Evolutionary conservation across 768 basidiomycete species (phyloP).

Genomic region (Kwoniella botswanensis): DNA sequence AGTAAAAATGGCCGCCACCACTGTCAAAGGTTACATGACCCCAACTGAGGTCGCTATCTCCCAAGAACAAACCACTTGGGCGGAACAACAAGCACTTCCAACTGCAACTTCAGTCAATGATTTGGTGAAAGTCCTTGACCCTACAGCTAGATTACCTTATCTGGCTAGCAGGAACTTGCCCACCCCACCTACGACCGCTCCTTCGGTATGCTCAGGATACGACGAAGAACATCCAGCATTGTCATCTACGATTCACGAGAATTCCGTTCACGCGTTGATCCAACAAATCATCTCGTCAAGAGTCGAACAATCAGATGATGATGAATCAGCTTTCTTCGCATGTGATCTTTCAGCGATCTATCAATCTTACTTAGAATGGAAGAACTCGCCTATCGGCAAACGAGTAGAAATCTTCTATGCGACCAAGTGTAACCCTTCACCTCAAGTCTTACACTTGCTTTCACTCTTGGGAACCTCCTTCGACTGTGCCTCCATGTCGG

Average conservation of each 20-base stretch:
- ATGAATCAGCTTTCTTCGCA: slow-evolving; percentile 95
- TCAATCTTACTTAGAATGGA: slow-evolving; percentile 83
- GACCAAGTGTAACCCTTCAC: slow-evolving; percentile 98
- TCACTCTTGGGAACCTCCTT: slow-evolving; percentile 90
- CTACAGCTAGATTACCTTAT: slow-evolving; percentile 34
- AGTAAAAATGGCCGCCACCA: slow-evolving; percentile 21
- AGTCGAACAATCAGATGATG: slow-evolving; percentile 61
- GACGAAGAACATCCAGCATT: slow-evolving; percentile 36
- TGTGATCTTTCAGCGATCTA: slow-evolving; percentile 90
- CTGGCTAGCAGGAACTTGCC: slow-evolving; percentile 32
- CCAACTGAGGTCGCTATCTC: slow-evolving; percentile 17
- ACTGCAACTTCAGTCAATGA: slow-evolving; percentile 25
- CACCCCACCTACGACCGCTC: slow-evolving; percentile 14
- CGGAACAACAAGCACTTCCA: slow-evolving; percentile 17
- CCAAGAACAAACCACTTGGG: slow-evolving; percentile 15
- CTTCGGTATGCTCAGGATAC: slow-evolving; percentile 16
- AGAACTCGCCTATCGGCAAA: slow-evolving; percentile 67
- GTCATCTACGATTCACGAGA: slow-evolving; percentile 35
- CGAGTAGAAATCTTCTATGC: slow-evolving; percentile 95
- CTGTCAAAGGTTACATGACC: slow-evolving; percentile 21
- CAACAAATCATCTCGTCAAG: slow-evolving; percentile 39
- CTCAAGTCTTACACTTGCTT: slow-evolving; percentile 86
- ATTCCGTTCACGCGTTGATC: slow-evolving; percentile 41
- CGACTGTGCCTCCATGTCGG: slow-evolving; percentile 94
- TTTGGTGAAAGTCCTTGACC: slow-evolving; percentile 47